Evolutionary conservation across 495 filamentous ascomycete species (phyloP).

Genomic region (Haplographium delicatum): DNA sequence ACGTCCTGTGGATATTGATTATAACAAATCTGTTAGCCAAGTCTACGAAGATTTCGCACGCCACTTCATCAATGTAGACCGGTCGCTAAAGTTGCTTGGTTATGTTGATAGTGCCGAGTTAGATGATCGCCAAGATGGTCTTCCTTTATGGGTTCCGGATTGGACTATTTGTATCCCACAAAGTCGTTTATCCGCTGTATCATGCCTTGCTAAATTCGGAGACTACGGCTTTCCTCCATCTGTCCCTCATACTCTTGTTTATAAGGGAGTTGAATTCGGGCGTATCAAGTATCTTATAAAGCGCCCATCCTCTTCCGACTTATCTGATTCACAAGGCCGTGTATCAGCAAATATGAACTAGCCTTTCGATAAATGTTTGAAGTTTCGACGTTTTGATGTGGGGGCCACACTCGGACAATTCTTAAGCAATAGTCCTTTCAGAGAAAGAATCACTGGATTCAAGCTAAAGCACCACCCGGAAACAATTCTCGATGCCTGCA

Average conservation of each 20-base stretch:
- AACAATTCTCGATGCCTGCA: background rate
- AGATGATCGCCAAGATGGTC: background rate
- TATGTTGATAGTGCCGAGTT: background rate
- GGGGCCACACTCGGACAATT: no score
- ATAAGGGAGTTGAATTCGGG: background rate
- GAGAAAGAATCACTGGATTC: background rate
- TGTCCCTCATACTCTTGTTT: background rate
- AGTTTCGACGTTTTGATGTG: no score
- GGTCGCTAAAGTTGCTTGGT: background rate
- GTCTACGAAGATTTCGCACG: background rate
- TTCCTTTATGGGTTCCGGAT: constrained; percentile 6
- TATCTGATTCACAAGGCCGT: background rate
- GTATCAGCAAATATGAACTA: background rate
- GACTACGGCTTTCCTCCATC: background rate
- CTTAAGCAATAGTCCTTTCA: background rate
- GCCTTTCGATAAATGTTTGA: background rate
- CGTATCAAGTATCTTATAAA: background rate
- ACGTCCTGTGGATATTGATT: background rate
- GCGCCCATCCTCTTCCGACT: background rate
- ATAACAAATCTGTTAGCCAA: background rate
- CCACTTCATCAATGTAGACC: background rate
- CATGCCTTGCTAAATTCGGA: background rate
- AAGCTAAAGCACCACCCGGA: background rate
- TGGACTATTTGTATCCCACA: background rate
- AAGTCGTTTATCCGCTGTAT: background rate